Base-by-base conservation (phyloP, 768 basidiomycete genomes). In the Lentinula sp. region DNA sequence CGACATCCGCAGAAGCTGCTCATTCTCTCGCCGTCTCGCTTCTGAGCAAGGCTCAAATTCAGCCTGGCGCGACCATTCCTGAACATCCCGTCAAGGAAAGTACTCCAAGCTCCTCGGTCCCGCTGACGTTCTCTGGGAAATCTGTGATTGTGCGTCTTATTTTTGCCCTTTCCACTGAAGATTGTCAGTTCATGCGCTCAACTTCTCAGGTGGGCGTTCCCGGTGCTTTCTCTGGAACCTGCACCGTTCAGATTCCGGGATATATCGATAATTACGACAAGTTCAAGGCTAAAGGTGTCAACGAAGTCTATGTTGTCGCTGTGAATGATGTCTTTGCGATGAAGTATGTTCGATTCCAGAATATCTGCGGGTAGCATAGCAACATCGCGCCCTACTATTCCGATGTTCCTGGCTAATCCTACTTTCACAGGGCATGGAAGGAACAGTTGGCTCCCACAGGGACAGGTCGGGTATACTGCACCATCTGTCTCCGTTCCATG, bases 221-320 rank as follows among this genome's bases (percentile, higher is more conserved):
- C 0, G 90, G 88, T 15, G 88, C 88, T 6, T 92, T 91, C 73
- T 88, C 87, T 2, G 85, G 85, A 6, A 61, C 60, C 12, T 61
- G 60, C 53, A 61, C 20, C 28, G 53, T 39, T 36, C 57, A 61
- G n/a, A 52, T 61, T 15, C 54, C 37, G 13, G 16, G 8, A 9
- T 62, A 46, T 13, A 32, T 52, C 43, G 43, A 57, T 59, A 50
- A 46, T 4, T 82, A 77, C 70, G 76, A 78, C 33, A 73, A 81
- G 68, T 82, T 83, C 77, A 79, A 77, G 70, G 76, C 75, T 35
- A 86, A 84, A 69, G 85, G 84, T 10, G 70, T 84, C 66, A 75
- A 78, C 60, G 72, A 79, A 53, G 74, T 85, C 55, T 81, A 79
- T 63, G 77, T 87, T 54, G 70, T 87, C 56, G 72, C 79, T 32